Conservation (phyloP, 345 rosid genomes). For the Sonneratia caseolaris region DNA sequence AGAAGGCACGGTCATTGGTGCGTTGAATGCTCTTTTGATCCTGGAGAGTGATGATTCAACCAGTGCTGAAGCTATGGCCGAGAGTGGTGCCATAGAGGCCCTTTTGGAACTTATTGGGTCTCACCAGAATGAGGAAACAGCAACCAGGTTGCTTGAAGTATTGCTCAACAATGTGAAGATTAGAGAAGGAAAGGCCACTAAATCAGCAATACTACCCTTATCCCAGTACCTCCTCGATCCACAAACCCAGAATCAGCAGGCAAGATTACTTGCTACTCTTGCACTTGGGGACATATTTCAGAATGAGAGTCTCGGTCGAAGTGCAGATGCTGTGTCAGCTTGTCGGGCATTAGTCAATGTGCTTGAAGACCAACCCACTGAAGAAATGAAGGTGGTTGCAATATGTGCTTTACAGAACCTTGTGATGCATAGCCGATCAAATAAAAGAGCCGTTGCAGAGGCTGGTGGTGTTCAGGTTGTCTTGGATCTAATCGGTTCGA, state of each 20-base stretch:
- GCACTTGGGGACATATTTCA: constrained; percentile 98
- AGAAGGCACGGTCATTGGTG: constrained; percentile 76
- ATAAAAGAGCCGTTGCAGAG: constrained; percentile 99
- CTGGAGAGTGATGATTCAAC: constrained; percentile 95
- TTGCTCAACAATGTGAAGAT: constrained; percentile 94
- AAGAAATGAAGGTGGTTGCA: constrained; percentile 99
- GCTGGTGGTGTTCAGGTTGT: constrained; percentile 99
- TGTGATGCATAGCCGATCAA: constrained; percentile 89
- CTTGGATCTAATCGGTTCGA: constrained; percentile 86
- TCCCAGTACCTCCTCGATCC: constrained; percentile 98
- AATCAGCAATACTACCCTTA: constrained; percentile 77
- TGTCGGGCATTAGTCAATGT: constrained; percentile 97
- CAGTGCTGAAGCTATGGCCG: constrained; percentile 99
- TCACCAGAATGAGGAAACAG: constrained; percentile 95
- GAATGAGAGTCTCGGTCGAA: constrained; percentile 88
- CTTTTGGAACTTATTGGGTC: constrained; percentile 87
- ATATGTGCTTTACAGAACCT: constrained; percentile 97
- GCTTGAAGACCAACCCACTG: constrained; percentile 98
- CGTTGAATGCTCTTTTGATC: constrained; percentile 90
- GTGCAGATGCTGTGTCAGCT: constrained; percentile 89
- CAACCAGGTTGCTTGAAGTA: constrained; percentile 90
- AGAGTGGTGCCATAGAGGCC: constrained; percentile 97
- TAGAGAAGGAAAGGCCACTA: constrained; percentile 86
- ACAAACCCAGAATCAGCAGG: constrained; percentile 96
- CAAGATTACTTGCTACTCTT: constrained; percentile 81